Percentiles rank a stretch among this genome's conserved stretches.
Conservation (phyloP, 768 basidiomycete species). For the Mycena rebaudengoi region DNA sequence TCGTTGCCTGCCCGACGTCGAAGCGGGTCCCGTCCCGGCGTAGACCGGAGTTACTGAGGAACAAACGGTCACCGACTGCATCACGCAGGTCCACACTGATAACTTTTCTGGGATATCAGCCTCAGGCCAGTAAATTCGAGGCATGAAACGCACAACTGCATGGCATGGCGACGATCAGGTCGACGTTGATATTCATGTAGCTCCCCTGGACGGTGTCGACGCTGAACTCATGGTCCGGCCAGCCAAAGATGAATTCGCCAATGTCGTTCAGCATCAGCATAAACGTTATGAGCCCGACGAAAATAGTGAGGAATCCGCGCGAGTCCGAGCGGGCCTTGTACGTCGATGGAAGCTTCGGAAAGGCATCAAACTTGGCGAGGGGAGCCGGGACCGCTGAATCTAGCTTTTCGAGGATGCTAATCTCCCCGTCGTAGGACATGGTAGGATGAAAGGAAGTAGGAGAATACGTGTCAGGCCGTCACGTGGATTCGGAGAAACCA, state of each 20-base stretch:
- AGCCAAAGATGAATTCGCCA: constrained; percentile 93
- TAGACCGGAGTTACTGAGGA: constrained; percentile 69
- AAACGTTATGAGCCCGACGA: constrained; percentile 71
- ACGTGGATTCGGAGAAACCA: constrained; percentile 22
- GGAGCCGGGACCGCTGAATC: constrained; percentile 69
- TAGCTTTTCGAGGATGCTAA: constrained; percentile 65
- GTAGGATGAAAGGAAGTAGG: background rate
- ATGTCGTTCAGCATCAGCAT: constrained; percentile 88
- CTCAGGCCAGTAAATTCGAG: background rate
- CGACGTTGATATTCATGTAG: constrained; percentile 87
- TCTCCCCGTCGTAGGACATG: constrained; percentile 36
- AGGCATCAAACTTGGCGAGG: constrained; percentile 84
- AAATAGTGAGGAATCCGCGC: constrained; percentile 82
- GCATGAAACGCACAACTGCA: constrained; percentile 79
- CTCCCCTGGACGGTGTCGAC: constrained; percentile 73
- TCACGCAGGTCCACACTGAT: constrained; percentile 91
- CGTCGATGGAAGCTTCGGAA: constrained; percentile 83
- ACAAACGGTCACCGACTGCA: constrained; percentile 91
- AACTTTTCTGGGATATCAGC: constrained; percentile 51
- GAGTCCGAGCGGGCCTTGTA: constrained; percentile 84
- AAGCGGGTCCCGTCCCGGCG: constrained; percentile 89
- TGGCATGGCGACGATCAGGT: constrained; percentile 92
- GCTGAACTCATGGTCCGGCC: constrained; percentile 89
- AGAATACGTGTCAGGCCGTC: constrained; percentile 23
- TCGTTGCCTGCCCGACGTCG: constrained; percentile 81